Evolutionary conservation across 208 protist species (phyloP), one percentile per base, ranked within the genome.

Genomic region (Polymyxa betae): DNA sequence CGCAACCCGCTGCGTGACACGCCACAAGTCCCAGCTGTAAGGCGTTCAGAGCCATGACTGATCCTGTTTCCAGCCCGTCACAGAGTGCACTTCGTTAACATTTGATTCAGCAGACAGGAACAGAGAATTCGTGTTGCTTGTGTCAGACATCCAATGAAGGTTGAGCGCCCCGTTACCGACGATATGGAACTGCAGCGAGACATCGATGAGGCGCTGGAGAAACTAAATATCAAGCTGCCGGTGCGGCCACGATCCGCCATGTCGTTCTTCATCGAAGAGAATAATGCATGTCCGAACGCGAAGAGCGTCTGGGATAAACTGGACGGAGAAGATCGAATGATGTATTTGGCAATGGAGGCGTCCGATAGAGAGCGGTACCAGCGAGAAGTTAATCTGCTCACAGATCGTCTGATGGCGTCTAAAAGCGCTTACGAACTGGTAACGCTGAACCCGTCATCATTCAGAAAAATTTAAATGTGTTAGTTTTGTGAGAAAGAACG

Each of bases 311-410:
- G 72, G 72, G 72, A 82, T 35, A 5, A 35, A 5, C 72, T 82
- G 5, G 72, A 82, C 72, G 72, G 72, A 35, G 72, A 82, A 82
- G 72, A 82, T 82, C 72, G 72, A 5, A 82, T 82, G 72, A 40
- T 43, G 5, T 82, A 82, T n/a, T n/a, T 82, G 5, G 72, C 72
- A 35, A 40, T 82, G 72, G 72, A 82, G n/a, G 5, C 72, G 12
- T 20, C 16, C n/a, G 72, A 82, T 43, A 5, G 72, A 5, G 72
- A 82, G 35, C 5, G 72, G 35, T 82, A 45, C n/a, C 72, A 82
- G 72, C 5, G 35, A 82, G 72, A 82, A 43, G 72, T 82, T 20
- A 82, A 82, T 43, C 72, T 82, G n/a, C 72, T 82, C 16, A 82
- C 72, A 35, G 72, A 82, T 43, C 72, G 72, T 20, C n/a, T 82